phyloP scores from a whole-genome alignment of 768 basidiomycete species.

The Termitomyces bulborhizus region DNA sequence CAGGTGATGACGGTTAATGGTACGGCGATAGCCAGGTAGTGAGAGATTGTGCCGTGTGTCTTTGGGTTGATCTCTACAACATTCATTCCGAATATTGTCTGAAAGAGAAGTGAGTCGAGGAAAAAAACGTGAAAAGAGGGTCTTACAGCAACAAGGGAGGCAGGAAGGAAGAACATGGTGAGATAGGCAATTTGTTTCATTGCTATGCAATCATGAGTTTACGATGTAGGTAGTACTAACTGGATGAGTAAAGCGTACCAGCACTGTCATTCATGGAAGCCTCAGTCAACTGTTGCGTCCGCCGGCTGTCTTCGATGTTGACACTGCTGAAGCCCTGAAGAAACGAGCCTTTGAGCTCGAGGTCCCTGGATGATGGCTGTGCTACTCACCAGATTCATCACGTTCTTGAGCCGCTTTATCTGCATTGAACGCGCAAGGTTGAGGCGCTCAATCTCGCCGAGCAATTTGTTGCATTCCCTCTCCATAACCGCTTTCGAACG shows the following conservation, averaged over 20 bases:
- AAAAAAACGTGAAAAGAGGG: not conserved
- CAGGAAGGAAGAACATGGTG: slow-evolving; percentile 58
- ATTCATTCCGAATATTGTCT: slow-evolving; percentile 57
- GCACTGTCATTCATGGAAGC: slow-evolving; percentile 38
- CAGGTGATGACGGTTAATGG: slow-evolving; percentile 36
- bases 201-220: slow-evolving; percentile 17
- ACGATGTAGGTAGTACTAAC: not conserved
- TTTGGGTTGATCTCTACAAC: slow-evolving; percentile 31
- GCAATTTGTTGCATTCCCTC: slow-evolving; percentile 40
- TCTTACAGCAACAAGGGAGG: slow-evolving; percentile 40
- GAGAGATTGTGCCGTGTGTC: slow-evolving; percentile 24
- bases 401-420: slow-evolving; percentile 40
- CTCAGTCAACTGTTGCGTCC: slow-evolving; percentile 33
- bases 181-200: slow-evolving; percentile 53
- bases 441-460: slow-evolving; percentile 44
- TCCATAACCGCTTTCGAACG: slow-evolving; percentile 23
- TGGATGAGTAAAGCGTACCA: slow-evolving; percentile 17
- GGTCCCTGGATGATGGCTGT: not conserved
- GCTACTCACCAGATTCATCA: slow-evolving; percentile 38
- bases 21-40: slow-evolving; percentile 33
- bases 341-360: not conserved
- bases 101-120: not conserved
- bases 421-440: slow-evolving; percentile 35
- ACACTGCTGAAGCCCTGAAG: slow-evolving; percentile 40
- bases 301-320: slow-evolving; percentile 41